Evolutionary conservation across 371 early-diverging fungal genomes (phyloP).

Genomic region (Sanchytrium tribonematis): DNA sequence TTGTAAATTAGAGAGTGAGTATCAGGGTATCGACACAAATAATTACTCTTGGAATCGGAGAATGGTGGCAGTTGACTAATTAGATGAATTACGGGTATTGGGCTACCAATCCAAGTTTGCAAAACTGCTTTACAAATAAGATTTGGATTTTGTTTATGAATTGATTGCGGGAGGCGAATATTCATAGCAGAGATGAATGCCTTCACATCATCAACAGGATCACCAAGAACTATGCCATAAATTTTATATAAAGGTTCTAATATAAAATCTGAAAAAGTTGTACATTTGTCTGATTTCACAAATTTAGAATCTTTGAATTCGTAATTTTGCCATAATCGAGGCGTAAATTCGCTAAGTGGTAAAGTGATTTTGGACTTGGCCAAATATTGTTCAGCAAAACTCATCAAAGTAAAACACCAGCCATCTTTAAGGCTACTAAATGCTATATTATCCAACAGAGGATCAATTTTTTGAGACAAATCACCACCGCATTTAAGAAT

Average conservation of each 20-base stretch:
- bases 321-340: constrained; percentile 78
- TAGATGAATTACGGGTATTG: not conserved
- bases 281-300: constrained; percentile 17
- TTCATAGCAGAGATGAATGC: constrained; percentile 40
- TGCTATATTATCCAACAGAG: not conserved
- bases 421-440: constrained; percentile 14
- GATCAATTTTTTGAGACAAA: not conserved
- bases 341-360: constrained; percentile 19
- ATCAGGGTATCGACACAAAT: not conserved
- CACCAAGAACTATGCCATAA: constrained; percentile 34
- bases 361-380: constrained; percentile 6
- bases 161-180: constrained; percentile 43
- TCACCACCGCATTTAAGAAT: not conserved
- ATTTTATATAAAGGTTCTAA: constrained; percentile 84
- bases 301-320: not conserved
- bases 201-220: constrained; percentile 33
- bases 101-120: not conserved
- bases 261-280: constrained; percentile 89
- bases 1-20: not conserved
- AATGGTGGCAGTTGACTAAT: not conserved
- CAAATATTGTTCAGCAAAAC: constrained; percentile 70
- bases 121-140: not conserved
- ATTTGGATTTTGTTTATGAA: constrained; percentile 46
- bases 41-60: not conserved
- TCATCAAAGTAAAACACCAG: constrained; percentile 73